These are phyloP conservation scores for Stachybotrys chlorohalonatus DNA, from an alignment of 2,329 filamentous ascomycete genomes.

Conservation along the genomic window DNA sequence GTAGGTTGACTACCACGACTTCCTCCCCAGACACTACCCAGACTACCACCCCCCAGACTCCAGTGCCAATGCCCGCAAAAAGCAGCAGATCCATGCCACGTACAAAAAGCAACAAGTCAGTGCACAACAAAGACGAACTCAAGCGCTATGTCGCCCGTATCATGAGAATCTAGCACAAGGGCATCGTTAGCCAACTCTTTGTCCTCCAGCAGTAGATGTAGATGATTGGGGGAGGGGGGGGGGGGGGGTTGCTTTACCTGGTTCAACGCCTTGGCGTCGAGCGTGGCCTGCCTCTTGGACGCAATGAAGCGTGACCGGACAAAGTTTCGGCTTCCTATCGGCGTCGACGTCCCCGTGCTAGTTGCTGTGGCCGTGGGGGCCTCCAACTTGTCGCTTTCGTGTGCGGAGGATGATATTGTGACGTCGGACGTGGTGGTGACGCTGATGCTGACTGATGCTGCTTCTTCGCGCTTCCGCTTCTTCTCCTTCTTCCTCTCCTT, in stretches of 20 bases:
- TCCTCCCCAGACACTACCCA: too few relatives aligned
- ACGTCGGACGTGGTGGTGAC: constrained; percentile 11
- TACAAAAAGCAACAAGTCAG: too few relatives aligned
- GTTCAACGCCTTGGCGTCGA: constrained; percentile 74
- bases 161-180: background rate
- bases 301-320: constrained; percentile 77
- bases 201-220: too few relatives aligned
- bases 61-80: too few relatives aligned
- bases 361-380: constrained; percentile 32
- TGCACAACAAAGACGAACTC: too few relatives aligned
- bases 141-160: background rate
- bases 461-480: constrained; percentile 39
- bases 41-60: too few relatives aligned
- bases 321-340: constrained; percentile 54
- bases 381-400: constrained; percentile 24
- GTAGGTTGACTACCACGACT: too few relatives aligned
- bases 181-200: background rate
- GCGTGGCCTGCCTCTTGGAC: constrained; percentile 75
- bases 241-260: constrained; percentile 50
- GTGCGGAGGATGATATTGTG: constrained; percentile 18
- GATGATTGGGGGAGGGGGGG: too few relatives aligned
- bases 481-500: constrained; percentile 34
- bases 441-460: constrained; percentile 1
- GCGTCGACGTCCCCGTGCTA: constrained; percentile 35
- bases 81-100: too few relatives aligned